phyloP scores from a whole-genome alignment of 2,329 filamentous ascomycete genomes.

The Aspergillus sp. region DNA sequence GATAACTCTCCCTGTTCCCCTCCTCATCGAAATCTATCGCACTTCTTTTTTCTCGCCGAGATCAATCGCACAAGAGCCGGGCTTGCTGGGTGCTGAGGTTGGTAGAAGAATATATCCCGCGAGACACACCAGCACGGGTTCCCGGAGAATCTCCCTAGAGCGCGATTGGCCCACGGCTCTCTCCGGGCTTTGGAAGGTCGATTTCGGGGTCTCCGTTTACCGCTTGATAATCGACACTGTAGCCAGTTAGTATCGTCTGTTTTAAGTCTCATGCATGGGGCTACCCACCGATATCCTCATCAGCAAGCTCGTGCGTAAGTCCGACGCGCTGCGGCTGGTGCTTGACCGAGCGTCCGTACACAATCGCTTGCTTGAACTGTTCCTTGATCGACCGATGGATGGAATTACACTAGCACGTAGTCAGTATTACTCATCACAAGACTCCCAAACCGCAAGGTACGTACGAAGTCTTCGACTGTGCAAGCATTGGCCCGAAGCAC shows the following conservation, averaged over 20 bases:
- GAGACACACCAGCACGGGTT: slow-evolving; percentile 9
- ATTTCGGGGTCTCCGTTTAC: slow-evolving; percentile 36
- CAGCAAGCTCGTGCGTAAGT: slow-evolving; percentile 79
- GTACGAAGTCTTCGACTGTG: slow-evolving; percentile 94
- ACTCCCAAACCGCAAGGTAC: slow-evolving; percentile 33
- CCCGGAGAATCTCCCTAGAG: slow-evolving; percentile 10
- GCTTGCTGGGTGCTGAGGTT: slow-evolving; percentile 18
- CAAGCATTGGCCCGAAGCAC: slow-evolving; percentile 75
- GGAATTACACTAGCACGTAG: slow-evolving; percentile 67
- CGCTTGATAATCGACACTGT: slow-evolving; percentile 64
- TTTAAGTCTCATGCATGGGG: neutral
- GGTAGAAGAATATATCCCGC: slow-evolving; percentile 9
- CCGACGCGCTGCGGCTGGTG: slow-evolving; percentile 97
- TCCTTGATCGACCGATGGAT: slow-evolving; percentile 96
- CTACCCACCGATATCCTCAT: slow-evolving; percentile 89
- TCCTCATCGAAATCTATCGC: neutral
- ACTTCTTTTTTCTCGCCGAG: slow-evolving; percentile 15
- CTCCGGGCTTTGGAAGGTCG: slow-evolving; percentile 20
- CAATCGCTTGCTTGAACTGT: slow-evolving; percentile 89
- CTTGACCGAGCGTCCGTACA: slow-evolving; percentile 97
- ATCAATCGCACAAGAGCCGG: slow-evolving; percentile 21
- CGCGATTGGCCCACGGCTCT: slow-evolving; percentile 20
- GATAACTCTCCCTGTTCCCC: slow-evolving; percentile 10
- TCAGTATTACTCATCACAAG: slow-evolving; percentile 25
- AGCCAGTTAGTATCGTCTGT: slow-evolving; percentile 17